Base-by-base conservation (phyloP, 2,329 filamentous ascomycete genomes). In the Fusarium tanahbumbuense region DNA sequence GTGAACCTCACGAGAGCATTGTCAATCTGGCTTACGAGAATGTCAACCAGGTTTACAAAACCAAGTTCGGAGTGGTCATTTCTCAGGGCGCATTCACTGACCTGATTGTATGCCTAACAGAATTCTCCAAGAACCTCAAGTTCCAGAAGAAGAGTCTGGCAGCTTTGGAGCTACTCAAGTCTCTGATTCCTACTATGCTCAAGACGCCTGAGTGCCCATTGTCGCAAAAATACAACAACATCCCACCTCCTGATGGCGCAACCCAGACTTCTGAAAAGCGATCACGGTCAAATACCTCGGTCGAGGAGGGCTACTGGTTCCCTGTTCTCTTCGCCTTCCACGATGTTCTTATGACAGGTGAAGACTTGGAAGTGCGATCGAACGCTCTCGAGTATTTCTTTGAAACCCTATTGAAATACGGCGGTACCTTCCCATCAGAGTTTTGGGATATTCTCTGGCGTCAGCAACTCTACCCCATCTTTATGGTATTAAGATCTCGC, bases 381-480 rank as follows among this genome's bases (percentile, higher is more conserved):
- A 90, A 89, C 81, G 96, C 97, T 4, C 85, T 99, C 42, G 97
- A 94, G 73, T 99, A 98, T 80, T 93, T 99, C 67, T 99, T 99
- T 75, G 95, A 98, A 63, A 94, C 94, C 0, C 85, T 99, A 9
- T 91, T 97, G 62, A 90, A 89, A 68, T 96, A 98, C 73, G 96
- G 97, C 37, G 92, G 93, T 20, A 92, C 93, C 72, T 99, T 98
- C 75, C 94, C 95, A 6, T 85, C 91, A 2, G 93, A 97, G 56
- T 99, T 99, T 78, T 99, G 96, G 96, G 96, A 99, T 79, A 97
- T 96, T 20, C 87, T 99, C 1, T 99, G 96, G 94, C 89, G 95
- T 52, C 96, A 99, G 78, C 88, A 99, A 63, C 87, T 99, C 2
- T 98, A 97, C 74, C 97, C 96, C 1, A 99, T 99, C 73, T 99